Percentiles rank a stretch among this genome's conserved stretches.
phyloP scores from a whole-genome alignment of 2,329 filamentous ascomycete species.

The Xylariales sp. region DNA sequence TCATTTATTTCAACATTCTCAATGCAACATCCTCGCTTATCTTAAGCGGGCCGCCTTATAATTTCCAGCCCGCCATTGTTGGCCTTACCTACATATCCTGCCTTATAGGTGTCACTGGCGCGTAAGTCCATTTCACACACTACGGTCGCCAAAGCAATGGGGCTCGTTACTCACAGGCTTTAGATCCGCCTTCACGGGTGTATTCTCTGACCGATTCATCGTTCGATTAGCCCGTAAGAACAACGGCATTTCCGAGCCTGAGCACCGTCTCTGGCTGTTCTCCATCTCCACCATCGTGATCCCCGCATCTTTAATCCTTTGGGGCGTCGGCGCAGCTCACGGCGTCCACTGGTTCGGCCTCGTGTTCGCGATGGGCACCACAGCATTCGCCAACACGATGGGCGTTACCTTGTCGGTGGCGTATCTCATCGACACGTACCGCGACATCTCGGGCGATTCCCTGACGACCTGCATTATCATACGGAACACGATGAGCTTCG shows the following conservation, averaged over 20 bases:
- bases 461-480: slow-evolving; percentile 56
- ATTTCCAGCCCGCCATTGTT: slow-evolving; percentile 54
- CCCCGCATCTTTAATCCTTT: slow-evolving; percentile 46
- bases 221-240: slow-evolving; percentile 55
- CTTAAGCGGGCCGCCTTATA: slow-evolving; percentile 53
- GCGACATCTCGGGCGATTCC: slow-evolving; percentile 55
- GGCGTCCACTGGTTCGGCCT: slow-evolving; percentile 57
- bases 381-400: slow-evolving; percentile 51
- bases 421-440: slow-evolving; percentile 57
- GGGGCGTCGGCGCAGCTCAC: slow-evolving; percentile 51
- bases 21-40: slow-evolving; percentile 58
- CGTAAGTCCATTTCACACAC: slow-evolving; percentile 37
- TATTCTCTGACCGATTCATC: slow-evolving; percentile 54
- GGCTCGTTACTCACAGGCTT: slow-evolving; percentile 26
- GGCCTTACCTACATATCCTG: slow-evolving; percentile 55
- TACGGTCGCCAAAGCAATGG: slow-evolving; percentile 25
- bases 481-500: slow-evolving; percentile 55
- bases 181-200: slow-evolving; percentile 48
- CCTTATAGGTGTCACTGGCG: slow-evolving; percentile 50
- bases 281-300: slow-evolving; percentile 46
- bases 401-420: slow-evolving; percentile 54
- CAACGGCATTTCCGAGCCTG: slow-evolving; percentile 55
- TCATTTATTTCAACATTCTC: slow-evolving; percentile 58
- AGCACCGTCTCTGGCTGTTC: slow-evolving; percentile 57
- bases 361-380: slow-evolving; percentile 54